Evolutionary conservation across 495 filamentous ascomycete species (phyloP).

Genomic region (Penicillium antarcticum): DNA sequence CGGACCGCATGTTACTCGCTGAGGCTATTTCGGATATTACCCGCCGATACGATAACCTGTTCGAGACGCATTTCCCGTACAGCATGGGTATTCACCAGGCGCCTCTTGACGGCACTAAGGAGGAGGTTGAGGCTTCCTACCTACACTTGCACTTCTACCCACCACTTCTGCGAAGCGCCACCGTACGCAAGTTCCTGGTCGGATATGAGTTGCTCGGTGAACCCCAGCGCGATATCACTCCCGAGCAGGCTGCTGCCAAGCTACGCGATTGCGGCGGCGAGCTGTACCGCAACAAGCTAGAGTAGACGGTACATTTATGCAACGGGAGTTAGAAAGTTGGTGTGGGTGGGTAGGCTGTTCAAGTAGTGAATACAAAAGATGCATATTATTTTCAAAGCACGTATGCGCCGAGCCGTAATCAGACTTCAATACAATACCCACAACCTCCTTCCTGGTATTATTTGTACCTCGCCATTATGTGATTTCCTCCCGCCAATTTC

Average conservation of each 20-base stretch:
- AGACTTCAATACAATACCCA: neutral
- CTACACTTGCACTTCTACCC: conserved; percentile 98
- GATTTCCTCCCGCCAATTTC: too few species aligned
- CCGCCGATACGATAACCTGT: conserved; percentile 91
- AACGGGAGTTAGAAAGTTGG: neutral
- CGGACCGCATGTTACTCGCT: conserved; percentile 69
- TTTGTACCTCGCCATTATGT: too few species aligned
- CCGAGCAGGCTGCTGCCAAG: conserved; percentile 85
- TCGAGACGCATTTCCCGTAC: conserved; percentile 95
- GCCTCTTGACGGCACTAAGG: conserved; percentile 76
- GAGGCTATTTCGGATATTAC: conserved; percentile 84
- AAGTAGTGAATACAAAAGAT: neutral
- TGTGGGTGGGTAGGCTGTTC: neutral
- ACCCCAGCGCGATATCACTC: conserved; percentile 95
- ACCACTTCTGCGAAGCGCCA: conserved; percentile 85
- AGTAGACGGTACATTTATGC: conserved; percentile 11
- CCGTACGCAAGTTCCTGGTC: conserved; percentile 92
- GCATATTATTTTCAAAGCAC: neutral
- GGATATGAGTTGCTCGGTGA: conserved; percentile 90
- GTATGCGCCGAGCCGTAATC: neutral
- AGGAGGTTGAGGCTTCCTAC: conserved; percentile 82
- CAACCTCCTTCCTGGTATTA: neutral
- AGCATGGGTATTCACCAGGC: conserved; percentile 94
- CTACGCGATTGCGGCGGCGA: conserved; percentile 73
- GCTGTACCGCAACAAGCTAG: conserved; percentile 72